A percentile compares a stretch with the other conserved stretches of the same genome.
These are phyloP conservation scores for Fusarium globosum DNA, from an alignment of 2,329 filamentous ascomycete genomes.

Conservation along the genomic window DNA sequence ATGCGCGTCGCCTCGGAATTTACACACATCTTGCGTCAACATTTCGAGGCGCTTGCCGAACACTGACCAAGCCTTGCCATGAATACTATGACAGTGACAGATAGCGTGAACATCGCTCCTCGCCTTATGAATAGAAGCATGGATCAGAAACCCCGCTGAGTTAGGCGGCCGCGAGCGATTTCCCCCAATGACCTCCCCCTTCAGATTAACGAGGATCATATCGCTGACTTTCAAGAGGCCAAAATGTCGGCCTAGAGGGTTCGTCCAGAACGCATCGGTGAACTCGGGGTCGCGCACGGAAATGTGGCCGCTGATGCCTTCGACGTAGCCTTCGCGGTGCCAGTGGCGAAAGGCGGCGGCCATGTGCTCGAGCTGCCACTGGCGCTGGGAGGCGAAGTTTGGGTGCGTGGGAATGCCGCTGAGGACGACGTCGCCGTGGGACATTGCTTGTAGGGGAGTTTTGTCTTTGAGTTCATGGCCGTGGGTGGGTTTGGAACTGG, in stretches of 20 bases:
- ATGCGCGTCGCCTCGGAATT: conserved; percentile 71
- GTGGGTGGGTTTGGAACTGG: conserved; percentile 21
- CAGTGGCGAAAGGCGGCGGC: conserved; percentile 76
- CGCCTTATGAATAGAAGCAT: conserved; percentile 72
- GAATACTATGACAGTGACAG: conserved; percentile 73
- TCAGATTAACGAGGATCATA: conserved; percentile 72
- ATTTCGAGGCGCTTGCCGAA: conserved; percentile 75
- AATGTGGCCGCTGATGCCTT: conserved; percentile 77
- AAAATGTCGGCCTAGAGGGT: conserved; percentile 75
- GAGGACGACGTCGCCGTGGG: conserved; percentile 41
- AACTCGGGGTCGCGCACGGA: conserved; percentile 72
- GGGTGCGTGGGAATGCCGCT: conserved; percentile 41
- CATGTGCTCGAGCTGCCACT: conserved; percentile 66
- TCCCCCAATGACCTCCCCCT: conserved; percentile 72
- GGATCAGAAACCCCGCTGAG: conserved; percentile 76
- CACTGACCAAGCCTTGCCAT: conserved; percentile 74
- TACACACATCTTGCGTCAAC: conserved; percentile 73
- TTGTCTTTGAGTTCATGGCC: conserved; percentile 40
- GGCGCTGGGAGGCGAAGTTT: conserved; percentile 41
- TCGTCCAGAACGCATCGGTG: conserved; percentile 71
- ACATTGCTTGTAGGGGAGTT: conserved; percentile 44
- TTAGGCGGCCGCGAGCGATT: conserved; percentile 71
- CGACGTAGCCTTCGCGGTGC: conserved; percentile 71
- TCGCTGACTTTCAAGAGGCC: conserved; percentile 73
- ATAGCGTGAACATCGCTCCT: conserved; percentile 73